Evolutionary conservation across 1,284 basidiomycete genomes (phyloP).

Genomic region (Erythrobasidium hasegawianum): DNA sequence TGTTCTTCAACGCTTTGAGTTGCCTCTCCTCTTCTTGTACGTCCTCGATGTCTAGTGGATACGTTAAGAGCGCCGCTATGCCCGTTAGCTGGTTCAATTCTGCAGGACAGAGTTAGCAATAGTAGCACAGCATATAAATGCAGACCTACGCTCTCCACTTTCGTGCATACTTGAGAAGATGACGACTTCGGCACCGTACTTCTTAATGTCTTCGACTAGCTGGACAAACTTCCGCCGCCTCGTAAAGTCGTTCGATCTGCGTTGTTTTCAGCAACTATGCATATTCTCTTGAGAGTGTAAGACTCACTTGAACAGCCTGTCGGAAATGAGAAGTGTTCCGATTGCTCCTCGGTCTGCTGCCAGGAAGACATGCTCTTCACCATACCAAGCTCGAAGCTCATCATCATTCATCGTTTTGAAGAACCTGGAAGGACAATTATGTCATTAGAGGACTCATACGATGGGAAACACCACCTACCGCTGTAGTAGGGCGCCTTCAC

Average conservation of each 20-base stretch:
- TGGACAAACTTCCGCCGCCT: slow-evolving; percentile 64
- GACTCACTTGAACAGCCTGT: slow-evolving; percentile 80
- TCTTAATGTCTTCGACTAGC: slow-evolving; percentile 82
- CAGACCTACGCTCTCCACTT: slow-evolving; percentile 78
- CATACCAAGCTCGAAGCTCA: slow-evolving; percentile 97
- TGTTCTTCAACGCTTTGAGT: not conserved
- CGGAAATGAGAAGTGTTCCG: slow-evolving; percentile 89
- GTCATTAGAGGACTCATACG: not conserved
- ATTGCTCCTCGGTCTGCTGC: slow-evolving; percentile 91
- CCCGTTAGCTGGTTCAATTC: slow-evolving; percentile 94
- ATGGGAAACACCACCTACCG: slow-evolving; percentile 57
- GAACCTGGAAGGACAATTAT: slow-evolving; percentile 59
- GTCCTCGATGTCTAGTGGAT: slow-evolving; percentile 85
- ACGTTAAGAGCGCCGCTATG: slow-evolving; percentile 91
- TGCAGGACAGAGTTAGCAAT: slow-evolving; percentile 46
- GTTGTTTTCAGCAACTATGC: not conserved
- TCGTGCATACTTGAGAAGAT: slow-evolving; percentile 99
- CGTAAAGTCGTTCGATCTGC: slow-evolving; percentile 36
- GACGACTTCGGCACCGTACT: slow-evolving; percentile 84
- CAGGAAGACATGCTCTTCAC: slow-evolving; percentile 84
- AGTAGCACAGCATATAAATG: slow-evolving; percentile 8
- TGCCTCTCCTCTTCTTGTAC: slow-evolving; percentile 41
- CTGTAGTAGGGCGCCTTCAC: slow-evolving; percentile 85
- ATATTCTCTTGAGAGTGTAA: not conserved
- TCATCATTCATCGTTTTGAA: slow-evolving; percentile 94